Evolutionary conservation across 345 rosid genomes (phyloP).

Genomic region (Arabis hirsuta): DNA sequence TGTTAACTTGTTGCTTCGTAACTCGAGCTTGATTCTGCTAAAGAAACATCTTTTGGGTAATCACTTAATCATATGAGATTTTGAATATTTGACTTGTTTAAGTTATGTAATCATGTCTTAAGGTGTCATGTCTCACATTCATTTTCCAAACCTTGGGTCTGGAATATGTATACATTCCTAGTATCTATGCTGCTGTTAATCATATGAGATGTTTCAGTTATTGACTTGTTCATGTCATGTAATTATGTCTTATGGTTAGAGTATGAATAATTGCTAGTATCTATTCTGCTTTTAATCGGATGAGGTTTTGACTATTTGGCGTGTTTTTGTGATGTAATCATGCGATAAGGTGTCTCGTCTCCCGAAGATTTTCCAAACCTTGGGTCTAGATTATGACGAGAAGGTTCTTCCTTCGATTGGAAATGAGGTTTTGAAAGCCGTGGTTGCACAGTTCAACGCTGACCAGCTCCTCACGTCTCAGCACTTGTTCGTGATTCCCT

Average conservation of each 20-base stretch:
- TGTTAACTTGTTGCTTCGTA: too few relatives aligned
- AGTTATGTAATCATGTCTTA: neutral
- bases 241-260: too few relatives aligned
- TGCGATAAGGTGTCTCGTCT: constrained; percentile 61
- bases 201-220: too few relatives aligned
- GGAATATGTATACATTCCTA: too few relatives aligned
- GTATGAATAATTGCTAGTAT: neutral
- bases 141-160: too few relatives aligned
- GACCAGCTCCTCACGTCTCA: constrained; percentile 99
- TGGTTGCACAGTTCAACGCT: constrained; percentile 97
- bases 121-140: constrained; percentile 43
- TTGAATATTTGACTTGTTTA: neutral
- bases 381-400: constrained; percentile 96
- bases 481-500: constrained; percentile 79
- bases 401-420: constrained; percentile 99
- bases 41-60: neutral
- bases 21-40: neutral
- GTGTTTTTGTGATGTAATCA: constrained; percentile 13
- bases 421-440: constrained; percentile 93
- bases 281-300: neutral
- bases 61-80: neutral
- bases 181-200: too few relatives aligned
- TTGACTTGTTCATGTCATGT: too few relatives aligned
- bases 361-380: constrained; percentile 81
- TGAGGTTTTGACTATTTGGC: neutral